Evolutionary conservation across 1,284 basidiomycete species (phyloP).

Genomic region (Marasmius oreades): DNA sequence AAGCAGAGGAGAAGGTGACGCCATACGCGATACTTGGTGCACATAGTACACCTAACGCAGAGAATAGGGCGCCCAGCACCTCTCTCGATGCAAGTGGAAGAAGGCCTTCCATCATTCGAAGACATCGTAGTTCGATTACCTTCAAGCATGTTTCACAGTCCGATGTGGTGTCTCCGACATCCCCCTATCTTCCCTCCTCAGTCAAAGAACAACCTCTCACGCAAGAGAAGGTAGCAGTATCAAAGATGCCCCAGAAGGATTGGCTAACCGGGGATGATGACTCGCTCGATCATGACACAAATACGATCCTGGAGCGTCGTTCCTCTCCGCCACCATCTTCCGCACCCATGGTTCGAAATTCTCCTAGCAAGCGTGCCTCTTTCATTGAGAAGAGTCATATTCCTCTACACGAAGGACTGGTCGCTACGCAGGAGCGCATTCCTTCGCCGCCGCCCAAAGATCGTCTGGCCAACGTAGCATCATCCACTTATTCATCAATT

Average conservation of each 20-base stretch:
- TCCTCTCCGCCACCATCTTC: slow-evolving; percentile 21
- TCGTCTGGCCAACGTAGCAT: background rate
- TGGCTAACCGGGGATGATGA: slow-evolving; percentile 71
- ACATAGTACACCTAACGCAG: background rate
- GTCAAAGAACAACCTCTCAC: background rate
- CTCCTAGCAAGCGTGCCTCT: slow-evolving; percentile 68
- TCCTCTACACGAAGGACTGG: slow-evolving; percentile 45
- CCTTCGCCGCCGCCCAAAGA: slow-evolving; percentile 3
- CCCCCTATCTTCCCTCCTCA: slow-evolving; percentile 5
- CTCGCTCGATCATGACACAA: slow-evolving; percentile 31
- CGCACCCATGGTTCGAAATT: slow-evolving; percentile 55
- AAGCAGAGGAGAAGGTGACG: background rate
- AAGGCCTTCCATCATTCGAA: slow-evolving; percentile 35
- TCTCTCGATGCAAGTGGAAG: background rate
- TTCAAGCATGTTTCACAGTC: slow-evolving; percentile 23
- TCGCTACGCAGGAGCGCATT: slow-evolving; percentile 35
- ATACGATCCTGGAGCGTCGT: slow-evolving; percentile 18
- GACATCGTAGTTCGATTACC: slow-evolving; percentile 39
- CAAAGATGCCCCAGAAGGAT: slow-evolving; percentile 35
- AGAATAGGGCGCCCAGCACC: slow-evolving; percentile 6
- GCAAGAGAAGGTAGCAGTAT: background rate
- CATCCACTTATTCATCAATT: background rate
- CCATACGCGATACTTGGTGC: background rate
- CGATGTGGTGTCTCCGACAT: slow-evolving; percentile 1
- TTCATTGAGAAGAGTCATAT: slow-evolving; percentile 52